These are phyloP conservation scores for Oryza coarctata DNA, from an alignment of 176 grass and related monocot species.

Conservation along the genomic window DNA sequence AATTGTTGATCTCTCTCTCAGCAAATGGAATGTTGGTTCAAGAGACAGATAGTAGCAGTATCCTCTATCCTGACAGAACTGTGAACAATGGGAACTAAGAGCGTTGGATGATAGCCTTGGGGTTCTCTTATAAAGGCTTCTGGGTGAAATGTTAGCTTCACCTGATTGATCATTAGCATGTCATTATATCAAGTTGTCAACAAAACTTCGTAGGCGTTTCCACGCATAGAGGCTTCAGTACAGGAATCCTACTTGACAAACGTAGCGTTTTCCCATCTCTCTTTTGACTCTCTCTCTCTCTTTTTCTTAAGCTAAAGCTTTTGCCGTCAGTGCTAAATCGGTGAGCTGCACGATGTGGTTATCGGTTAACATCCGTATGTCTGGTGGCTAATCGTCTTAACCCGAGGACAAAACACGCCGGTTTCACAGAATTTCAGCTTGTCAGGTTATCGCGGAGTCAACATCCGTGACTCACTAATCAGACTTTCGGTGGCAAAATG, in stretches of 20 bases:
- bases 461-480: background rate
- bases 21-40: too few relatives aligned
- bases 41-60: background rate
- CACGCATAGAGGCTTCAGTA: background rate
- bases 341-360: background rate
- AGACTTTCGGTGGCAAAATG: background rate
- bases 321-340: background rate
- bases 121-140: background rate
- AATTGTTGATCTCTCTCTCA: background rate
- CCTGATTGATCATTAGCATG: background rate
- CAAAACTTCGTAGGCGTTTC: conserved; percentile 8
- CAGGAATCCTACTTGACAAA: background rate
- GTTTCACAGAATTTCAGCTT: background rate
- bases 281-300: background rate
- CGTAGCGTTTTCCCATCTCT: too few relatives aligned
- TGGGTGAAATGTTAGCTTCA: background rate
- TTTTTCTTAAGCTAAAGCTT: background rate
- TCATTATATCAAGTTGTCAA: background rate
- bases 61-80: background rate
- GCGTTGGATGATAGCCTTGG: background rate
- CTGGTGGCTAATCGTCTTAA: background rate
- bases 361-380: background rate
- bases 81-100: background rate
- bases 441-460: background rate
- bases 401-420: background rate